Evolutionary conservation across 108 stramenopile genomes (phyloP).

Genomic region (Cyclotella sp.): DNA sequence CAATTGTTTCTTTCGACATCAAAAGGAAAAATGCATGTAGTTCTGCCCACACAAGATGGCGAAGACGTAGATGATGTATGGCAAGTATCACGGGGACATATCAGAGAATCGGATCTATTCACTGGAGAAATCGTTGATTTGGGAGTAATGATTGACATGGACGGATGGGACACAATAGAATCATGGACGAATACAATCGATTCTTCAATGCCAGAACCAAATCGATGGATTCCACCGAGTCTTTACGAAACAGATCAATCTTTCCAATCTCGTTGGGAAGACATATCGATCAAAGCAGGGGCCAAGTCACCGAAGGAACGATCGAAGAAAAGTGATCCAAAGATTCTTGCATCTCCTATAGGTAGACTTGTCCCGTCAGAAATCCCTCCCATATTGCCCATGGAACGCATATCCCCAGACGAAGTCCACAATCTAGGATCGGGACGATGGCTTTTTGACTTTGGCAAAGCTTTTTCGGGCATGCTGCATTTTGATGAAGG

Average conservation of each 20-base stretch:
- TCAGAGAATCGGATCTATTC: constrained; percentile 41
- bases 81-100: constrained; percentile 41
- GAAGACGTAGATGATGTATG: constrained; percentile 4
- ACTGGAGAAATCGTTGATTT: constrained; percentile 47
- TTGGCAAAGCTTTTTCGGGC: constrained; percentile 49
- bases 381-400: constrained; percentile 36
- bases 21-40: constrained; percentile 7
- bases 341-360: constrained; percentile 20
- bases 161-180: constrained; percentile 37
- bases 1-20: constrained; percentile 15
- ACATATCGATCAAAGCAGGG: constrained; percentile 17
- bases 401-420: constrained; percentile 33
- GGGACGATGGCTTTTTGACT: constrained; percentile 51
- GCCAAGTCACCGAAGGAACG: constrained; percentile 9
- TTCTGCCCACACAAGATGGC: not conserved
- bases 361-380: constrained; percentile 33
- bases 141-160: constrained; percentile 5
- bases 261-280: not conserved
- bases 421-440: constrained; percentile 36
- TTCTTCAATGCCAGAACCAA: not conserved
- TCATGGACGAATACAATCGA: constrained; percentile 6
- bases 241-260: constrained; percentile 19
- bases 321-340: not conserved
- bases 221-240: constrained; percentile 20
- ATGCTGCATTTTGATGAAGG: constrained; percentile 53